phyloP scores from a whole-genome alignment of 768 basidiomycete genomes.

The Russula sp. region DNA sequence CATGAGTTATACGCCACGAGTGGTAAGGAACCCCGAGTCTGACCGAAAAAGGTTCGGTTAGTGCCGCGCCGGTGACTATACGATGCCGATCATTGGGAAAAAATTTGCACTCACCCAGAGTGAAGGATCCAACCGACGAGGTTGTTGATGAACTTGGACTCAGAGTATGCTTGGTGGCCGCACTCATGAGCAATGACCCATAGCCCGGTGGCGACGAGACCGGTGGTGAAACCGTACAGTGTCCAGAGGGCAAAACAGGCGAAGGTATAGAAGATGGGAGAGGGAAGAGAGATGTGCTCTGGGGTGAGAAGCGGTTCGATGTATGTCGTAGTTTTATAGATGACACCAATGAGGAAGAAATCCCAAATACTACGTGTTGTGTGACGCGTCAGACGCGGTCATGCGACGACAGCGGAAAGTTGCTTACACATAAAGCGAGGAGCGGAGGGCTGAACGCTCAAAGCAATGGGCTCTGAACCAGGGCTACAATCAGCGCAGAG shows the following conservation, averaged over 20 bases:
- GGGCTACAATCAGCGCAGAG: neutral
- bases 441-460: constrained; percentile 78
- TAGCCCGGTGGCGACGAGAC: constrained; percentile 84
- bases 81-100: neutral
- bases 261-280: constrained; percentile 54
- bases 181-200: constrained; percentile 96
- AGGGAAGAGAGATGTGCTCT: constrained; percentile 44
- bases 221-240: constrained; percentile 71
- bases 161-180: constrained; percentile 94
- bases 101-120: constrained; percentile 53
- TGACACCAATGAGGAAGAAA: constrained; percentile 52
- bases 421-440: constrained; percentile 69
- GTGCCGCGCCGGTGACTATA: neutral
- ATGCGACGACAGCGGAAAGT: neutral
- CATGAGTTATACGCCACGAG: constrained; percentile 92
- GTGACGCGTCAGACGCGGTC: constrained; percentile 19
- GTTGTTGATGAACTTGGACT: constrained; percentile 89
- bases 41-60: constrained; percentile 9
- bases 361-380: constrained; percentile 62
- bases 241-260: constrained; percentile 68
- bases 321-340: constrained; percentile 62
- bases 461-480: constrained; percentile 69
- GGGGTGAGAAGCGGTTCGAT: constrained; percentile 58
- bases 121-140: constrained; percentile 88
- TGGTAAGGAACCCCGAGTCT: constrained; percentile 95